These are phyloP conservation scores for Pichia inconspicua DNA, from an alignment of 1,139 yeast genomes.

Conservation along the genomic window DNA sequence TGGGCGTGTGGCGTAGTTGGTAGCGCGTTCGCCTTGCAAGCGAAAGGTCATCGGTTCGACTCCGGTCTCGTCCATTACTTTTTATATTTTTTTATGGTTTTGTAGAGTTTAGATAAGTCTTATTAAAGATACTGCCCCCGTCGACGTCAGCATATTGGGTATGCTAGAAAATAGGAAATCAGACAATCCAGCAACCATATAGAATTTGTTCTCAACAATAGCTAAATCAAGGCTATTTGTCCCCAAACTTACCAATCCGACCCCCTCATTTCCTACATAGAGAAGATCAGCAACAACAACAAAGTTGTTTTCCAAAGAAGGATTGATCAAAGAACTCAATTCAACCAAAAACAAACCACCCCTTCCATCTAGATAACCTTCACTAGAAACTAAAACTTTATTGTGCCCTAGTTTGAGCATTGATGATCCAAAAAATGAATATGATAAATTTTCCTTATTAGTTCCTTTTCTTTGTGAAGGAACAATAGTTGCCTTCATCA, in stretches of 20 bases:
- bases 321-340: constrained; percentile 19
- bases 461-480: constrained; percentile 4
- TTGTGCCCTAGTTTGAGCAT: constrained; percentile 6
- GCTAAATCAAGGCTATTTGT: constrained; percentile 23
- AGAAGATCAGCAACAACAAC: constrained; percentile 11
- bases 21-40: constrained; percentile 48
- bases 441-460: background rate
- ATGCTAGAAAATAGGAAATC: constrained; percentile 20
- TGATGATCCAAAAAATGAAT: constrained; percentile 19
- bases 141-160: background rate
- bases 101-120: background rate
- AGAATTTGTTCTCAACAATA: constrained; percentile 17
- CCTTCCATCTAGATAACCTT: constrained; percentile 27
- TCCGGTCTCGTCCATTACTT: constrained; percentile 49
- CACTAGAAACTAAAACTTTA: constrained; percentile 17
- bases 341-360: constrained; percentile 40
- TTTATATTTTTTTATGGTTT: constrained; percentile 2
- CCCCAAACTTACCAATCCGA: constrained; percentile 37
- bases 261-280: constrained; percentile 21
- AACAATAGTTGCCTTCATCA: constrained; percentile 13
- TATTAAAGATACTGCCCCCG: background rate
- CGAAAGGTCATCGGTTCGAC: constrained; percentile 58
- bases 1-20: constrained; percentile 4
- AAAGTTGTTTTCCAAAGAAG: constrained; percentile 9
- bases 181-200: constrained; percentile 41